Evolutionary conservation across 169 alveolate species (phyloP), one percentile per base, ranked within the genome.

Genomic region (Cryptosporidium viatorum): DNA sequence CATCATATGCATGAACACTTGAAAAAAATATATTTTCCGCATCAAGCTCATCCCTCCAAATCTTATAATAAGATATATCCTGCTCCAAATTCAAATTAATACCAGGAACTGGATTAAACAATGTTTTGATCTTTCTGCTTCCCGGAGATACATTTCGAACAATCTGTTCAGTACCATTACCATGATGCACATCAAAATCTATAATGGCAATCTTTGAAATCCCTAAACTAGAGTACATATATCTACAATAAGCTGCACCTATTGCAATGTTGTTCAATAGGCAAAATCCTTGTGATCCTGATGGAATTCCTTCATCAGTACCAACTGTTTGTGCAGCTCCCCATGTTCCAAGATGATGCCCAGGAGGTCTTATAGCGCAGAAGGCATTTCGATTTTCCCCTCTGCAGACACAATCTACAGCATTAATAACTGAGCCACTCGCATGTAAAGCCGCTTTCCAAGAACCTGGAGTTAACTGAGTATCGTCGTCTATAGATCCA

Each of bases 151-250:
- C 75, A 62, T 80, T 80, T 12, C 89, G 31, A 0, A 98, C 95
- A 16, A 97, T 96, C 71, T 97, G 99, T 74, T 98, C 99, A 4
- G 99, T 98, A n/a, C 99, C 99, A 92, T 98, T 98, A 18, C 99
- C 99, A 93, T 98, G 99, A 92, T 98, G 99, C 10, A 98, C 98
- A 71, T 98, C 99, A 93, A 98, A 98, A 91, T 98, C 99, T 51
- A 98, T 94, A 59, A 98, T 97, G 1, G 99, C 99, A 2, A 98
- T 96, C 85, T 96, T 96, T 65, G 97, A 94, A 12, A 97, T 95
- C 39, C 96, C 94, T 39, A 92, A 74, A 60, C 95, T 84, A 12
- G 92, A 95, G 85, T 97, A 96, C 75, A 75, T 86, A 80, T 96
- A 94, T 84, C 95, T 96, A 50, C 99, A 98, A 73, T 98, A 98